These are phyloP conservation scores for Corynespora cassiicola DNA, from an alignment of 2,329 filamentous ascomycete genomes.

Conservation along the genomic window DNA sequence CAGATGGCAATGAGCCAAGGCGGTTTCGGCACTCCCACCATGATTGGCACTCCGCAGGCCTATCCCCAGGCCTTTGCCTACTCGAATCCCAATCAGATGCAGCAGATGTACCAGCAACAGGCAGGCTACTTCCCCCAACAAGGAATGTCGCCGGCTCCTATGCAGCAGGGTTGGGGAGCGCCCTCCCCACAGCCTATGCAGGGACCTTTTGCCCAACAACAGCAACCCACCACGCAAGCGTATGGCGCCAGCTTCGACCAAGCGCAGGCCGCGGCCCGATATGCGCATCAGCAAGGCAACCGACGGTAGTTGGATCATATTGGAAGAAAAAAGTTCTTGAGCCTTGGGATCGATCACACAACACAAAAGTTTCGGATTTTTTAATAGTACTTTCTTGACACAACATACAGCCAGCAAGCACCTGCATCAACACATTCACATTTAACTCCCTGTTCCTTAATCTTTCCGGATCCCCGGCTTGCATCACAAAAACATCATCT, in stretches of 20 bases:
- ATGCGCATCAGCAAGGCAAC: slow-evolving; percentile 34
- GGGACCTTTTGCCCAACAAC: slow-evolving; percentile 30
- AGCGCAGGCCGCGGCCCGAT: slow-evolving; percentile 33
- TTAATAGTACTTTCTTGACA: too few species aligned
- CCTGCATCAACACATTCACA: too few species aligned
- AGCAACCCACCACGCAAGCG: slow-evolving; percentile 29
- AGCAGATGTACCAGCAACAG: slow-evolving; percentile 37
- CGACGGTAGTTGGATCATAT: too few species aligned
- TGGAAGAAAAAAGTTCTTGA: too few species aligned
- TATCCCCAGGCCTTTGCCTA: slow-evolving; percentile 20
- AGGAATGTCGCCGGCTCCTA: slow-evolving; percentile 27
- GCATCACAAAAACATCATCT: too few species aligned
- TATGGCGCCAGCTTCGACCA: slow-evolving; percentile 40
- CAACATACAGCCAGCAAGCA: too few species aligned
- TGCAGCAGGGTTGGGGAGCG: slow-evolving; percentile 35
- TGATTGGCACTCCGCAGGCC: slow-evolving; percentile 29
- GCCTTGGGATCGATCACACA: too few species aligned
- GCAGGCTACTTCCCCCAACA: slow-evolving; percentile 31
- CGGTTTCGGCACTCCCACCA: slow-evolving; percentile 17
- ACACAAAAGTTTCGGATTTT: too few species aligned
- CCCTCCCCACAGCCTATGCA: slow-evolving; percentile 34
- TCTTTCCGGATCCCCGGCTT: too few species aligned
- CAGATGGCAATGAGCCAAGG: slow-evolving; percentile 7
- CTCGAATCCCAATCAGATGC: slow-evolving; percentile 32
- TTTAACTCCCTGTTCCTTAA: too few species aligned